phyloP scores from a whole-genome alignment of 805 yeast species.

The Candida sanyiensis region DNA sequence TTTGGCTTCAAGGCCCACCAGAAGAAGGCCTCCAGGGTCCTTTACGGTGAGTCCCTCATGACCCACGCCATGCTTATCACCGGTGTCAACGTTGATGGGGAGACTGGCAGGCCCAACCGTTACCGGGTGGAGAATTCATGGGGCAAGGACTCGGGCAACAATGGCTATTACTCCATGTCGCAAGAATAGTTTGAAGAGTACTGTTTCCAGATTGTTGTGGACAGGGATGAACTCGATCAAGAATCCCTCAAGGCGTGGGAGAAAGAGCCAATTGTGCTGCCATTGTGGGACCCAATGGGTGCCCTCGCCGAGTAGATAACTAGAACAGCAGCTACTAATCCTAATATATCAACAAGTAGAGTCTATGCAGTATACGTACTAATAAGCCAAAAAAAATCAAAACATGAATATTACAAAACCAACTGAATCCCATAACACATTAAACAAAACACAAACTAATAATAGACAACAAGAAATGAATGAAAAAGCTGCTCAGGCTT shows the following conservation, averaged over 20 bases:
- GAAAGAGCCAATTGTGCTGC: conserved; percentile 47
- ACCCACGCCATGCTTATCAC: conserved; percentile 89
- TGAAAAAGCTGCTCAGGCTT: conserved; percentile 13
- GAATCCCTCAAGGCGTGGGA: conserved; percentile 27
- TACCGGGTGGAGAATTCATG: conserved; percentile 77
- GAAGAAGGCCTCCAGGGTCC: conserved; percentile 62
- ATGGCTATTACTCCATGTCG: conserved; percentile 67
- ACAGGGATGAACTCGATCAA: conserved; percentile 39
- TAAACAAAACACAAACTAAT: conserved; percentile 12
- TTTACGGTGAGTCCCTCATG: conserved; percentile 69
- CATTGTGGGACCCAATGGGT: conserved; percentile 80
- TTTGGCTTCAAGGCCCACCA: conserved; percentile 49
- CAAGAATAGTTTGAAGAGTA: conserved; percentile 71
- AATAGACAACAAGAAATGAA: conserved; percentile 12
- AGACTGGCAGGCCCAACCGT: conserved; percentile 49
- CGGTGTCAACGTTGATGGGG: conserved; percentile 67
- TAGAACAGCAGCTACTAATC: no score
- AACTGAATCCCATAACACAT: conserved; percentile 14
- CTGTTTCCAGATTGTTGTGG: conserved; percentile 66
- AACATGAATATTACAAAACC: conserved; percentile 11
- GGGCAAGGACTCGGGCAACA: conserved; percentile 63
- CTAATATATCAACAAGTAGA: no score
- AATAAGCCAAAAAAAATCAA: neutral
- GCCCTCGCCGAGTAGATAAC: conserved; percentile 43
- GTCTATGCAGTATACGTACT: neutral